Evolutionary conservation across 176 grass and related monocot species (phyloP), one percentile per base, ranked within the genome.

Genomic region (Chloris gayana): DNA sequence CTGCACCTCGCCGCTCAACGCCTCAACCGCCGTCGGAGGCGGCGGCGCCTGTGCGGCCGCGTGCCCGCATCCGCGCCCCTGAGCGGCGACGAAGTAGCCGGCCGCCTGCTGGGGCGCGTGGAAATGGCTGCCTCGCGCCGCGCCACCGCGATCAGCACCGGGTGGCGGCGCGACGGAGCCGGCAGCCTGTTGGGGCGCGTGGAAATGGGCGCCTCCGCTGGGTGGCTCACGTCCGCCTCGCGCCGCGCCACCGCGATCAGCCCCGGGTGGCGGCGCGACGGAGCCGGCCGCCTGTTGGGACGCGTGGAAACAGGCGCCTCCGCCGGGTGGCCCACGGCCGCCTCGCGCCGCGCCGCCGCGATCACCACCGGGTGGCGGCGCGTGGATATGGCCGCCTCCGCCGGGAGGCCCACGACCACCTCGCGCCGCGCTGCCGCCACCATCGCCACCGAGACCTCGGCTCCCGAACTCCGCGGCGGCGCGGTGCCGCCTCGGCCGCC

Each of bases 1-100:
- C 68, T 49, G 54, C 54, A 72, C 13, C 53, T 81, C 47, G 19
- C 67, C 27, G 27, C 79, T 72, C 27, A 82, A 41, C 6, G 41
- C 39, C 31, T 64, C 69, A 61, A 62, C 69, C 69, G n/a, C 80
- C 17, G 49, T 18, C 5, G 39, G 67, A 37, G 11, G 8, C 9
- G 14, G 14, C 41, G 41, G 9, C n/a, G n/a, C n/a, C n/a, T n/a
- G n/a, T 72, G 41, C 41, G 9, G 41, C 6, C 41, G 7, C 41
- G 1, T 9, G 75, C 54, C 69, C 38, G 54, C 39, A 62, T 15
- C 56, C 54, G 18, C 39, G 68, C 13, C 39, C 68, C 27, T 24
- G 27, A 17, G 53, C 42, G 27, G 9, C 44, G 21, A 1, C n/a
- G 17, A 14, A 26, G 73, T 61, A 39, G 2, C 17, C 78, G 25